A percentile compares a stretch with the other conserved stretches of the same genome.
phyloP scores from a whole-genome alignment of 1,284 basidiomycete genomes.

The Cystobasidium sp. region DNA sequence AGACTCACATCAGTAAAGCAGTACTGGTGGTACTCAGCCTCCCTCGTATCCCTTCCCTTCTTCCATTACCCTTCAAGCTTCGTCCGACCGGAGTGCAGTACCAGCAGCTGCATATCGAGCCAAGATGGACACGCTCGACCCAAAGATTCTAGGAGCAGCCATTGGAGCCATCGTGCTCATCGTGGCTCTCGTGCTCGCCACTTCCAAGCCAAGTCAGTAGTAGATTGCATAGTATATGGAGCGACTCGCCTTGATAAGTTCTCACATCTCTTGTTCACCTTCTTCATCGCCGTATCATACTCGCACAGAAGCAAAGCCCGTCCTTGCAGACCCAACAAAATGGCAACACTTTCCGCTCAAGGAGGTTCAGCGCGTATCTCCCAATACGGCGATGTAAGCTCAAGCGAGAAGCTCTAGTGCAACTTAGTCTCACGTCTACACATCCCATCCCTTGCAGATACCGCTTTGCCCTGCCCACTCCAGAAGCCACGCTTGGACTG shows the following conservation, averaged over 20 bases:
- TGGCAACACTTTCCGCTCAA: conserved; percentile 83
- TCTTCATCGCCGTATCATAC: neutral
- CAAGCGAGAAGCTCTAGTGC: neutral
- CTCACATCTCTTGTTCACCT: neutral
- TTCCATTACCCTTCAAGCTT: neutral
- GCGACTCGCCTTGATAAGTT: conserved; percentile 10
- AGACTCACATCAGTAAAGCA: no score
- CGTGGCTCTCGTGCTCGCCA: conserved; percentile 43
- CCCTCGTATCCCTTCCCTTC: neutral
- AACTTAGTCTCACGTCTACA: neutral
- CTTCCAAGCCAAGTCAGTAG: conserved; percentile 40
- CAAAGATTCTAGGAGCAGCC: conserved; percentile 46
- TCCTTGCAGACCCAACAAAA: conserved; percentile 66
- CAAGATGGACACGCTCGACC: conserved; percentile 26
- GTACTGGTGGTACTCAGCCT: no score
- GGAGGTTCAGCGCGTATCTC: conserved; percentile 83
- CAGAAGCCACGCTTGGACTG: conserved; percentile 79
- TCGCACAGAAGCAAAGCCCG: conserved; percentile 40
- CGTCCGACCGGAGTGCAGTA: neutral
- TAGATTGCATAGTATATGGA: neutral
- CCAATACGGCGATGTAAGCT: conserved; percentile 87
- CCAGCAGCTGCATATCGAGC: no score
- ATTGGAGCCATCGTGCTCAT: conserved; percentile 47
- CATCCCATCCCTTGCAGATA: conserved; percentile 68
- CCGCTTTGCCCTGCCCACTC: conserved; percentile 79